phyloP scores from a whole-genome alignment of 2,329 filamentous ascomycete genomes.

The Didymella keratinophila region DNA sequence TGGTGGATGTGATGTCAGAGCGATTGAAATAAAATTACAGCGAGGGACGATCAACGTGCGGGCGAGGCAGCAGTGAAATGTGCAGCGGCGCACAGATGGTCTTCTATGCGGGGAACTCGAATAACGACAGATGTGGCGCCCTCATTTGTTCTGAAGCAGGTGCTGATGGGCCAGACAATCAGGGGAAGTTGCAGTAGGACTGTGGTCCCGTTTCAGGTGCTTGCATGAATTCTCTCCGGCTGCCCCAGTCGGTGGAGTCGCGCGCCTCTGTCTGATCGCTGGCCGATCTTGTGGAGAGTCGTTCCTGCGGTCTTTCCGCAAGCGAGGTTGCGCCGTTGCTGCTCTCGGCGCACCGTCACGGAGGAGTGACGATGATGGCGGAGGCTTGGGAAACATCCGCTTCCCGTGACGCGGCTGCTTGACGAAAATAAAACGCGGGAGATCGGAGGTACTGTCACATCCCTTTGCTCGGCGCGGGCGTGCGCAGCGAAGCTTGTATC shows the following conservation, averaged over 20 bases:
- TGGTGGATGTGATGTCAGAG: conserved; percentile 26
- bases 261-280: conserved; percentile 20
- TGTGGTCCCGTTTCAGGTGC: conserved; percentile 42
- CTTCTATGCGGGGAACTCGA: conserved; percentile 26
- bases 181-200: conserved; percentile 42
- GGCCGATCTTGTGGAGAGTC: conserved; percentile 26
- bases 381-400: conserved; percentile 10
- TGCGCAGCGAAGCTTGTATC: conserved; percentile 5
- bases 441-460: neutral
- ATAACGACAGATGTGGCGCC: conserved; percentile 25
- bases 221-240: conserved; percentile 32
- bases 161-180: conserved; percentile 35
- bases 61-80: conserved; percentile 25
- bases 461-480: conserved; percentile 9
- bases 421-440: conserved; percentile 5
- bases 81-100: conserved; percentile 17
- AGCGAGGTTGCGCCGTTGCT: conserved; percentile 16
- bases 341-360: conserved; percentile 7
- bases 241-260: conserved; percentile 23
- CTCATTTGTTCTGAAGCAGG: conserved; percentile 44
- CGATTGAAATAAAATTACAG: conserved; percentile 14
- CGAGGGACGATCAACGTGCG: conserved; percentile 35
- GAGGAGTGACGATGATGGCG: conserved; percentile 6
- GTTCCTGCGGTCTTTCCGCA: conserved; percentile 7
- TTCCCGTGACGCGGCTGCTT: neutral